Percentiles rank a stretch among this genome's conserved stretches.
phyloP scores from a whole-genome alignment of 805 yeast species.

The Pichia eremophila region DNA sequence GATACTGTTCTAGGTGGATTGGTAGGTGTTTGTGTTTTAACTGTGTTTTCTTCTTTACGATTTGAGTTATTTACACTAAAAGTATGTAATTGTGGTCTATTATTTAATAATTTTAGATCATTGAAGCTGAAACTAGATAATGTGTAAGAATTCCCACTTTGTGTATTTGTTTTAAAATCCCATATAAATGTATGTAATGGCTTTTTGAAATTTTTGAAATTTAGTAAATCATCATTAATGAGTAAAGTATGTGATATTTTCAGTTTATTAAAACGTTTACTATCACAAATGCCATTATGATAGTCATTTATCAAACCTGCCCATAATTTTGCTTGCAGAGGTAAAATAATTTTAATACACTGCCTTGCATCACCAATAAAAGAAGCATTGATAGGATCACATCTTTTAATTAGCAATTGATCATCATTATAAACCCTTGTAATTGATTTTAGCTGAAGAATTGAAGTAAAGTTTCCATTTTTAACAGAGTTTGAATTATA shows the following conservation, averaged over 20 bases:
- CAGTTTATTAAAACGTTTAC: constrained; percentile 15
- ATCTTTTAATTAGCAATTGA: constrained; percentile 13
- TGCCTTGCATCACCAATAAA: constrained; percentile 14
- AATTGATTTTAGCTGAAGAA: constrained; percentile 22
- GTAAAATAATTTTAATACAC: constrained; percentile 19
- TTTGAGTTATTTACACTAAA: not conserved
- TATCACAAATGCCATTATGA: constrained; percentile 22
- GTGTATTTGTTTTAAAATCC: constrained; percentile 20
- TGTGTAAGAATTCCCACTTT: constrained; percentile 1
- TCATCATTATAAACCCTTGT: constrained; percentile 19
- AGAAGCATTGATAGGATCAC: constrained; percentile 25
- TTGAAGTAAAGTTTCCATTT: constrained; percentile 8
- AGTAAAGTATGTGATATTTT: constrained; percentile 23
- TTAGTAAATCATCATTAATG: constrained; percentile 21
- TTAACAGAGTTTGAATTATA: not conserved
- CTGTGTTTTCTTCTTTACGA: too few species aligned
- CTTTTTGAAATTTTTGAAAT: constrained; percentile 8
- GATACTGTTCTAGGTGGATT: not conserved
- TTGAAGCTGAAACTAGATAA: not conserved
- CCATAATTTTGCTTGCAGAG: constrained; percentile 26
- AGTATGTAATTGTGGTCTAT: not conserved
- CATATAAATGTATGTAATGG: constrained; percentile 25
- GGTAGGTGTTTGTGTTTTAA: not conserved
- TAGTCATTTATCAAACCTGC: constrained; percentile 23
- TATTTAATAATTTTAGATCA: not conserved